Percentiles rank a stretch among this genome's conserved stretches.
These are phyloP conservation scores for Bacidia gigantensis DNA, from an alignment of 495 filamentous ascomycete species.

Conservation along the genomic window DNA sequence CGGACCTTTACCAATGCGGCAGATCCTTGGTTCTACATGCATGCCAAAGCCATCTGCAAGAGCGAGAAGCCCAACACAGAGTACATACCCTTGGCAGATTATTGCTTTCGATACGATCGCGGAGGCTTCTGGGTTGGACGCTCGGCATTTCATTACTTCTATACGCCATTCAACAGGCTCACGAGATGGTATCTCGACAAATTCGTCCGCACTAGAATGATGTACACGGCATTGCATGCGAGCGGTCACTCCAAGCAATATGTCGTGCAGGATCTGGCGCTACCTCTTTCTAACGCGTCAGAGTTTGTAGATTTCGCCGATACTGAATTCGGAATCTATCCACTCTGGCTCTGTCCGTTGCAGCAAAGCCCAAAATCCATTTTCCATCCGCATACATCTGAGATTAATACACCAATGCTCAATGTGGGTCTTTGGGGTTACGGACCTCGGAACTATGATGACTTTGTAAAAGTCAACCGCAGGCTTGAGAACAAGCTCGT, in stretches of 20 bases:
- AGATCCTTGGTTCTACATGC: conserved; percentile 49
- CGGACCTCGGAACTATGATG: conserved; percentile 21
- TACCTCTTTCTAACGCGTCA: conserved; percentile 32
- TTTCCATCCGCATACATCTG: conserved; percentile 25
- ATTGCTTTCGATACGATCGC: conserved; percentile 51
- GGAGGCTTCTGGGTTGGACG: conserved; percentile 45
- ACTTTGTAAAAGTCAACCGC: conserved; percentile 44
- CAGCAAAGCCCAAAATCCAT: conserved; percentile 22
- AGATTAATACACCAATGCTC: conserved; percentile 27
- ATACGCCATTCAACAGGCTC: conserved; percentile 38
- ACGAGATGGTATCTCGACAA: conserved; percentile 39
- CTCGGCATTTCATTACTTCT: conserved; percentile 41
- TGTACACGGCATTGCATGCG: conserved; percentile 43
- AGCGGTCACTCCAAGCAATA: conserved; percentile 33
- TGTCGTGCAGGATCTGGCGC: conserved; percentile 44
- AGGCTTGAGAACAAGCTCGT: conserved; percentile 49
- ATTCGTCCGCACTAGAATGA: conserved; percentile 40
- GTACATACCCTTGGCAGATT: conserved; percentile 40
- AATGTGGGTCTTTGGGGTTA: conserved; percentile 43
- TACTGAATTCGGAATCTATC: conserved; percentile 35
- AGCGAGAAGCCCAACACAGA: conserved; percentile 22
- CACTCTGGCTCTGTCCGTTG: conserved; percentile 47
- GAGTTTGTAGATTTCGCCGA: conserved; percentile 37
- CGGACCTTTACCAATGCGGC: conserved; percentile 30
- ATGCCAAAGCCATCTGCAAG: conserved; percentile 22